Conservation (phyloP, 1,284 basidiomycete genomes). For the Volvariella surrecta region DNA sequence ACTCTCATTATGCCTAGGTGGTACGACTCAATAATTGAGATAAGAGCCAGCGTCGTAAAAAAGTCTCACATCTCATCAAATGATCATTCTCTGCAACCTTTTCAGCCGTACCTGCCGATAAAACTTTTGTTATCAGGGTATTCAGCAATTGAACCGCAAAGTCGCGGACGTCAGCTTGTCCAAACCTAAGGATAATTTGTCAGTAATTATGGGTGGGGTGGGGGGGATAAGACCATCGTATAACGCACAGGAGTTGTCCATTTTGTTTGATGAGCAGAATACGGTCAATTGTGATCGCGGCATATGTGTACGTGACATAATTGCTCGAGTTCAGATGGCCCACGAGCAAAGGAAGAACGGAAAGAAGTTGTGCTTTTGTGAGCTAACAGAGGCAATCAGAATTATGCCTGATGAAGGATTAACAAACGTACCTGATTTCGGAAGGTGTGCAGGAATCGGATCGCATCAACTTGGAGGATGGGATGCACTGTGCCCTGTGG, state of each 20-base stretch:
- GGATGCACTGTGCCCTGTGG: constrained; percentile 66
- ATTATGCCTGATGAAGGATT: constrained; percentile 1
- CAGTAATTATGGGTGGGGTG: constrained; percentile 1
- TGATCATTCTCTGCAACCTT: constrained; percentile 98
- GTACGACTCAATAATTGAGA: not conserved
- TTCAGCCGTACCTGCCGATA: constrained; percentile 78
- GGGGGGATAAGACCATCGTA: not conserved
- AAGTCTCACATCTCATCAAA: constrained; percentile 84
- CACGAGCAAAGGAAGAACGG: constrained; percentile 86
- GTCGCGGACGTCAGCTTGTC: constrained; percentile 79
- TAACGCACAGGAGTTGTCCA: constrained; percentile 54
- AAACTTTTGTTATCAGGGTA: constrained; percentile 77
- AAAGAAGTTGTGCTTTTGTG: constrained; percentile 89
- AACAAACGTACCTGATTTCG: constrained; percentile 69
- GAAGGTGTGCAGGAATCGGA: constrained; percentile 91
- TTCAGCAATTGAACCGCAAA: constrained; percentile 73
- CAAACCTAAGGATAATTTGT: constrained; percentile 49
- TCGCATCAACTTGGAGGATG: constrained; percentile 93
- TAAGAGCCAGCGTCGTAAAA: not conserved
- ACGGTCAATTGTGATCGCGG: constrained; percentile 85
- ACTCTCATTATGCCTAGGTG: constrained; percentile 83
- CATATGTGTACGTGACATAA: constrained; percentile 85
- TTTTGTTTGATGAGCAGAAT: constrained; percentile 84
- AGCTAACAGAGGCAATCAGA: constrained; percentile 39
- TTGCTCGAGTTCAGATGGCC: constrained; percentile 76